Evolutionary conservation across 345 rosid species (phyloP), one percentile per base, ranked within the genome.

Genomic region (Gossypium turneri): DNA sequence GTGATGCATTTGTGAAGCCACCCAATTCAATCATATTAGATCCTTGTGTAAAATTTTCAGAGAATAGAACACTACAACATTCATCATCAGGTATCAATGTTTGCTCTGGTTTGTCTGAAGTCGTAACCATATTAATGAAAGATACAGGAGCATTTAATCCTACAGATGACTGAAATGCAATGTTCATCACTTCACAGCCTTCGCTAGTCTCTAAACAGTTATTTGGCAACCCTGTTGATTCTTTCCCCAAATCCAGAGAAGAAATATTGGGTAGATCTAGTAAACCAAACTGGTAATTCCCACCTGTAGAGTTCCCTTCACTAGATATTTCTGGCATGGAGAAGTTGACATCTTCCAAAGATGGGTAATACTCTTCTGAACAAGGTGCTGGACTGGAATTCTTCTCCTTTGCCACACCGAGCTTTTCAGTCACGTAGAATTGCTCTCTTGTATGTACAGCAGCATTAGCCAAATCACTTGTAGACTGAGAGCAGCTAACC

Each of bases 51-150:
- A 78, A 75, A 79, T 79, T 76, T 81, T 73, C 87, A 69, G 89
- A 70, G 67, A 95, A 90, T 79, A 93, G 86, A 76, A 84, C 82
- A 86, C 86, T 83, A 80, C 97, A 93, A 76, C 94, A 93, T 81
- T 93, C 98, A 76, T 90, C 97, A 79, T 95, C 97, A 16, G 97
- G 81, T 80, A 90, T 82, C 83, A 91, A 79, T 67, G 88, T 77
- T 44, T 84, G 84, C 65, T 88, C 89, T 75, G 83, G 79, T 74
- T 79, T 85, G 43, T 81, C 76, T 53, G 86, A 74, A 70, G 75
- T 75, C 27, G 74, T 75, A 48, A 73, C 82, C 60, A 82, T 75
- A 81, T 82, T 81, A 70, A 84, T 82, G 60, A 81, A 52, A 60
- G 86, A 78, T 79, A 87, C 73, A 82, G 88, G 82, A 83, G 78